phyloP scores from a whole-genome alignment of 2,329 filamentous ascomycete genomes.

The Clonostachys sp. region DNA sequence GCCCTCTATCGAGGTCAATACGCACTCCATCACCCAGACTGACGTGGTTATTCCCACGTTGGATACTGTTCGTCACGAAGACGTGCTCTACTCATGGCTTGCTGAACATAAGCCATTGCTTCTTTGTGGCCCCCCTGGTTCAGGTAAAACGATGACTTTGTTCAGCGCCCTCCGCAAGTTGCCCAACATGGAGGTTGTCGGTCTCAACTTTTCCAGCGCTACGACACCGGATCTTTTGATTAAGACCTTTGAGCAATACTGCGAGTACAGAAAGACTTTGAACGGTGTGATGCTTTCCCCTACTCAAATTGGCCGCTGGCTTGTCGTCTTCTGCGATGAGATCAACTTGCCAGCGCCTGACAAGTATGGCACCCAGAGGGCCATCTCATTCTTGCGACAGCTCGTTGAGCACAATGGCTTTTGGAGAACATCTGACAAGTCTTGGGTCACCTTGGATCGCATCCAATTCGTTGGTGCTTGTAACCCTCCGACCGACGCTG shows the following conservation, averaged over 20 bases:
- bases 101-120: slow-evolving; percentile 97
- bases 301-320: slow-evolving; percentile 93
- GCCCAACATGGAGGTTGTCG: slow-evolving; percentile 98
- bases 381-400: slow-evolving; percentile 95
- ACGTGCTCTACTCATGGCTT: slow-evolving; percentile 99
- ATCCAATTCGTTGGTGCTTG: slow-evolving; percentile 99
- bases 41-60: slow-evolving; percentile 98
- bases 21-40: slow-evolving; percentile 94
- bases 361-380: slow-evolving; percentile 94
- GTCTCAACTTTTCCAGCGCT: slow-evolving; percentile 98
- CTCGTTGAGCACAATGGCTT: slow-evolving; percentile 98
- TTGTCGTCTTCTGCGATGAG: slow-evolving; percentile 98
- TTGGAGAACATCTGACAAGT: slow-evolving; percentile 96
- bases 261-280: slow-evolving; percentile 97
- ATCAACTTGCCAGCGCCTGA: slow-evolving; percentile 98
- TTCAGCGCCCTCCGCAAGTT: slow-evolving; percentile 96
- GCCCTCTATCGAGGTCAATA: slow-evolving; percentile 92
- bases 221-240: slow-evolving; percentile 96
- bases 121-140: slow-evolving; percentile 94
- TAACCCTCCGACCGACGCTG: slow-evolving; percentile 95
- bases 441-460: slow-evolving; percentile 94
- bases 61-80: slow-evolving; percentile 95
- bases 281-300: slow-evolving; percentile 95
- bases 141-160: slow-evolving; percentile 99
- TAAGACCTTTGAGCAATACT: slow-evolving; percentile 99